Conservation (phyloP, 352 stramenopile species). For the Achlya hypogyna region DNA sequence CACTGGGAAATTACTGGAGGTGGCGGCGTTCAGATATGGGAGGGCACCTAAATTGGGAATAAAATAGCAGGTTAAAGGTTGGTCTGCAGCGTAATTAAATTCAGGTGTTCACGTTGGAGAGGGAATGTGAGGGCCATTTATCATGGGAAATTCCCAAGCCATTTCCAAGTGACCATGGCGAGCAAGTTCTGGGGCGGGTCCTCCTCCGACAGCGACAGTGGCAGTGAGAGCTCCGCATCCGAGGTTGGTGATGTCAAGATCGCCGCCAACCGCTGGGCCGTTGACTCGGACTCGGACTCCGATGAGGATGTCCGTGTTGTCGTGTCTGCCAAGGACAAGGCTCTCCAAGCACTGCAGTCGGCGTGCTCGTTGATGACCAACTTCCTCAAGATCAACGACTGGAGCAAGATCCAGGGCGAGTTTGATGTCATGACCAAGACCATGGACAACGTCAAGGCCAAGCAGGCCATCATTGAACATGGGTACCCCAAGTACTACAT, state of each 20-base stretch:
- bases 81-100: neutral
- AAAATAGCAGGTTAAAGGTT: neutral
- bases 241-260: conserved; percentile 66
- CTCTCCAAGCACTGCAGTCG: conserved; percentile 64
- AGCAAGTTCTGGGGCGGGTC: conserved; percentile 78
- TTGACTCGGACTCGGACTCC: conserved; percentile 74
- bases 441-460: conserved; percentile 75
- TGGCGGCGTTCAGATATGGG: neutral
- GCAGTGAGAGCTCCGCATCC: conserved; percentile 70
- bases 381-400: conserved; percentile 95
- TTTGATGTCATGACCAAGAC: conserved; percentile 93
- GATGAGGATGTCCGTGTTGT: conserved; percentile 90
- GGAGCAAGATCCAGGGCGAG: conserved; percentile 90
- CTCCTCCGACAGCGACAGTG: conserved; percentile 61
- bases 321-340: conserved; percentile 91
- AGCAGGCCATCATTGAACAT: conserved; percentile 77
- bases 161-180: conserved; percentile 37
- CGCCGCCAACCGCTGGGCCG: conserved; percentile 64
- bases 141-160: neutral
- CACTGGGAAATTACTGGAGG: neutral
- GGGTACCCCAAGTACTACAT: conserved; percentile 91
- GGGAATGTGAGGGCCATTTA: conserved; percentile 17
- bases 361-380: conserved; percentile 70
- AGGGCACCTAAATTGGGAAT: neutral
- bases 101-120: neutral